Conservation (phyloP, 805 yeast species). For the Tetrapisispora namnaoensis region DNA sequence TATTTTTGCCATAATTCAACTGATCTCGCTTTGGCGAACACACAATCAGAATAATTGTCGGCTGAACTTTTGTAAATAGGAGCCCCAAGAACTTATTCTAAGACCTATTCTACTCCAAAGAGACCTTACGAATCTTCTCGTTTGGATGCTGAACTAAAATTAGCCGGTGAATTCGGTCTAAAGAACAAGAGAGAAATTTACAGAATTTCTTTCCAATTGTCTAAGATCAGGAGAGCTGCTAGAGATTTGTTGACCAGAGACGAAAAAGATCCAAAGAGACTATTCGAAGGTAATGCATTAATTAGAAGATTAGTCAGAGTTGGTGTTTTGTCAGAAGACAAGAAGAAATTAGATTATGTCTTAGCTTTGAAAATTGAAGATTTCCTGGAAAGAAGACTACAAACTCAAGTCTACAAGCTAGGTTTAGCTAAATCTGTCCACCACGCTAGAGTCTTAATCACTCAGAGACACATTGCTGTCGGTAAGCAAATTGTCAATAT, state of each 20-base stretch:
- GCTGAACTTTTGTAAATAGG: conserved; percentile 37
- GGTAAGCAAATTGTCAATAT: conserved; percentile 99
- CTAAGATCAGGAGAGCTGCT: conserved; percentile 99
- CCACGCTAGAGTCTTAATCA: conserved; percentile 98
- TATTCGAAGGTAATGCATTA: conserved; percentile 99
- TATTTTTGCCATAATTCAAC: neutral
- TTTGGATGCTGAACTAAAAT: conserved; percentile 97
- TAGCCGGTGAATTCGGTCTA: conserved; percentile 99
- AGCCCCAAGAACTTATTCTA: conserved; percentile 99
- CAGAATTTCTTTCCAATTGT: conserved; percentile 98
- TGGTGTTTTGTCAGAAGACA: conserved; percentile 98
- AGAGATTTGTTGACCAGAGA: conserved; percentile 99
- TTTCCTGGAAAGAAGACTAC: conserved; percentile 99
- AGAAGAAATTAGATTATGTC: conserved; percentile 99
- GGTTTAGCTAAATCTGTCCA: conserved; percentile 99
- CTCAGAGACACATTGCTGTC: conserved; percentile 99
- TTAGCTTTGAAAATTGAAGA: conserved; percentile 97
- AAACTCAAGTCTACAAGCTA: conserved; percentile 99
- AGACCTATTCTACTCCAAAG: conserved; percentile 99
- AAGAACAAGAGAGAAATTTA: conserved; percentile 99
- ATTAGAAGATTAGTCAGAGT: conserved; percentile 98
- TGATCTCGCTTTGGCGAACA: neutral
- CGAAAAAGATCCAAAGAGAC: conserved; percentile 99
- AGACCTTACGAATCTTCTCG: conserved; percentile 99
- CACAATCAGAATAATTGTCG: too few species aligned